These are phyloP conservation scores for Pharus latifolius DNA, from an alignment of 176 grass and related monocot species.

Conservation along the genomic window DNA sequence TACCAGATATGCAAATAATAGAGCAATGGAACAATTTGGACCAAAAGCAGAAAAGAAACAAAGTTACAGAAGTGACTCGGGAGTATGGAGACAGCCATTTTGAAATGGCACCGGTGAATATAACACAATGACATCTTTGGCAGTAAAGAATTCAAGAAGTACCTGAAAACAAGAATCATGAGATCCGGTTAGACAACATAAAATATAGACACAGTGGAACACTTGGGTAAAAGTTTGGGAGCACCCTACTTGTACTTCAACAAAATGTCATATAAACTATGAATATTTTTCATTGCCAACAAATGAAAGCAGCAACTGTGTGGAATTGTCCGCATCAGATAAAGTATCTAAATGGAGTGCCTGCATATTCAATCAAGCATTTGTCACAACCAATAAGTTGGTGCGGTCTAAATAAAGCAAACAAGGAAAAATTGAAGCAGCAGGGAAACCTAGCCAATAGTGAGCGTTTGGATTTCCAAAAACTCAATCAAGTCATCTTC, in stretches of 20 bases:
- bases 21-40: background rate
- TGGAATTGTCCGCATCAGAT: conserved; percentile 63
- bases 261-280: conserved; percentile 76
- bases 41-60: background rate
- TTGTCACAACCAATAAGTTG: background rate
- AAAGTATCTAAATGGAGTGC: conserved; percentile 57
- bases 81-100: conserved; percentile 64
- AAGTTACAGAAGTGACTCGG: conserved; percentile 31
- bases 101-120: conserved; percentile 69
- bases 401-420: background rate
- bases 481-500: conserved; percentile 84
- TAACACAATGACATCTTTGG: conserved; percentile 55
- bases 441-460: conserved; percentile 70
- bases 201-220: no score
- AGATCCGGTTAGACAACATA: background rate
- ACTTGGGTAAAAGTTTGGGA: background rate
- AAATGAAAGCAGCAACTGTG: conserved; percentile 78
- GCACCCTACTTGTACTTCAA: conserved; percentile 71
- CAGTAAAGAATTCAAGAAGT: conserved; percentile 49
- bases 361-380: conserved; percentile 24
- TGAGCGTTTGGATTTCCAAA: conserved; percentile 72
- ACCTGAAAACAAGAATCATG: conserved; percentile 42
- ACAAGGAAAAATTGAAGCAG: background rate
- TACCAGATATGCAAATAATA: background rate
- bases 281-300: conserved; percentile 55